Evolutionary conservation across 1,139 yeast genomes (phyloP), one percentile per base, ranked within the genome.

Genomic region (Magnusiomyces tetraspermus): DNA sequence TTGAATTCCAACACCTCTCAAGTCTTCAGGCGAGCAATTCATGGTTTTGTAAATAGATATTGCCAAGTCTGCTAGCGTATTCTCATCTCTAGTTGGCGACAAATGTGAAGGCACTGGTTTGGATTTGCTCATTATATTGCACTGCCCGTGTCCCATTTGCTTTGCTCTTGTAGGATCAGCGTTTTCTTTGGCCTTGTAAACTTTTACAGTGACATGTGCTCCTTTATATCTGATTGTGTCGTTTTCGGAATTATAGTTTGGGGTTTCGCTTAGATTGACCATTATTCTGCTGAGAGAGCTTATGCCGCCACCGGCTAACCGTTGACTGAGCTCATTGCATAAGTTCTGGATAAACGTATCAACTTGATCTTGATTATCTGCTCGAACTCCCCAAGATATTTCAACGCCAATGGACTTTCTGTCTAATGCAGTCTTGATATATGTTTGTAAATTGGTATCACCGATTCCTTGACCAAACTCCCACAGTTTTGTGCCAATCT

Each of bases 321-420:
- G 72, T 0, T 68, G 59, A 52, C 76, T 70, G 52, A 92, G 64
- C 61, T 89, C 96, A 36, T 69, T 69, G 0, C 84, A 73, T 50
- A 90, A 68, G 38, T 79, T 69, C 48, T 73, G 70, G 21, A 87
- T 64, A 63, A 92, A 92, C 2, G 57, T 62, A 55, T 83, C 90
- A 26, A 84, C 78, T 60, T 90, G 87, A 1, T 67, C 66, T 24
- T 76, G 72, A 0, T 71, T 72, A 30, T 79, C 77, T 57, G 90
- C 85, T 51, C 97, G 66, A 0, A 92, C 85, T 0, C 96, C 97
- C 83, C 88, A 92, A 57, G 89, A 87, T 36, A 92, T 85, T 65
- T 92, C 97, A 11, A 88, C 87, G 0, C 96, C 88, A 0, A 92
- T 77, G 0, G 95, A 78, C 60, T 87, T 88, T 33, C 95, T 75